Base-by-base conservation (phyloP, 495 filamentous ascomycete genomes). In the Gamarada debralockiae region DNA sequence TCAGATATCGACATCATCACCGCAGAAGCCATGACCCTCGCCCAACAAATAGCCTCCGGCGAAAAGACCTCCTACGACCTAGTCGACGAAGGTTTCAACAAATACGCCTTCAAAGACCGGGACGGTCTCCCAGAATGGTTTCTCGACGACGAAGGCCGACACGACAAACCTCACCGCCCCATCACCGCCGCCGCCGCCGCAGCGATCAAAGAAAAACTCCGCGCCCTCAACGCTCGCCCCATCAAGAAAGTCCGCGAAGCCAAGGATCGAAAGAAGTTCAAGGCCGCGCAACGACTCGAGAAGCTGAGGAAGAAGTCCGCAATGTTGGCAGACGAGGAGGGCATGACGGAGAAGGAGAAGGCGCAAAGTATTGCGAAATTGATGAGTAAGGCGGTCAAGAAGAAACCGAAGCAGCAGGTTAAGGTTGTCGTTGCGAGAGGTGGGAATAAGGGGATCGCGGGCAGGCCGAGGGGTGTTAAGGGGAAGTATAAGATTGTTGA, bases 231-330 rank as follows among this genome's bases (percentile, higher is more conserved):
- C 66, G 93, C 92, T 12, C 83, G 93, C 31, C 93, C 93, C 0
- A 97, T 97, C 81, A 99, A 99, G 83, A 99, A 99, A 74, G 93
- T 99, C 17, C 84, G 88, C 58, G 93, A 99, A 68, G 93, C 93
- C 20, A 90, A 92, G 70, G 92, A 89, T 25, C 78, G 93, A 38
- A 97, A 97, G 80, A 97, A 96, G 77, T 86, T 96, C 67, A 95
- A 93, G 79, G 86, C 91, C 18, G 90, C 89, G 0, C 87, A 92
- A 72, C 76, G 79, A 50, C 69, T 99, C 38, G 95, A 97, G 80
- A 95, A 95, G 71, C 72, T 97, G 57, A 83, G 87, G 67, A 96
- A 95, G 83, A 97, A 97, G 82, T 88, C 85, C 7, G 90, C 91
- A 20, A 63, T 95, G 27, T 67, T 99, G 59, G 84, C 81, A 7